Percentiles rank a stretch among this genome's conserved stretches.
Evolutionary conservation across 2,329 filamentous ascomycete species (phyloP).

Genomic region (Aureobasidium mangrovei): DNA sequence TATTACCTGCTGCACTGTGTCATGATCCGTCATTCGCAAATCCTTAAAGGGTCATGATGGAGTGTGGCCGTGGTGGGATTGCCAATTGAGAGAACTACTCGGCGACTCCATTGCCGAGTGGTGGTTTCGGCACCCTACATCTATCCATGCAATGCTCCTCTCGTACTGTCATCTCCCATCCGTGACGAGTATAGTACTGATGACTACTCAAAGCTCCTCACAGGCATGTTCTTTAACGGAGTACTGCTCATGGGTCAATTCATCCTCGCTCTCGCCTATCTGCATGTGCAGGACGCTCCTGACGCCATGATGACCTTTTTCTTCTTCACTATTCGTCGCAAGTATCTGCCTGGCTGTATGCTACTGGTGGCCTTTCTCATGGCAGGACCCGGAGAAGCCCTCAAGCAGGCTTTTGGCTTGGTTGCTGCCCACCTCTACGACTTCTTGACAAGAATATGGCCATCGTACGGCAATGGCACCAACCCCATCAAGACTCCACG

Average conservation of each 20-base stretch:
- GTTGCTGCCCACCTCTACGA: constrained; percentile 83
- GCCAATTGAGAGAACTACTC: constrained; percentile 45
- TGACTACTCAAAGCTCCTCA: constrained; percentile 11
- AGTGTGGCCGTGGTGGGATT: constrained; percentile 45
- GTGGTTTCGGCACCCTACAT: constrained; percentile 62
- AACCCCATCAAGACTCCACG: constrained; percentile 68
- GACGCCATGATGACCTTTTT: constrained; percentile 69
- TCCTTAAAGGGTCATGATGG: constrained; percentile 34
- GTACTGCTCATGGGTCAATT: constrained; percentile 50
- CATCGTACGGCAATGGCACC: constrained; percentile 73
- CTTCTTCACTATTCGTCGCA: constrained; percentile 73
- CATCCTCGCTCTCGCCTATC: constrained; percentile 73
- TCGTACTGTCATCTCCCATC: constrained; percentile 1
- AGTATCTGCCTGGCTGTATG: constrained; percentile 73
- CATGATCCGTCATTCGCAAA: constrained; percentile 44
- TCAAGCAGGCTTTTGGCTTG: constrained; percentile 66
- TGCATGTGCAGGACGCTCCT: constrained; percentile 75
- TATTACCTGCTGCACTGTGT: constrained; percentile 42
- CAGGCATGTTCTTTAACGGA: constrained; percentile 42
- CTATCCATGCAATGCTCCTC: constrained; percentile 11
- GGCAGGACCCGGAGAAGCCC: constrained; percentile 46
- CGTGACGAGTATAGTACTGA: constrained; percentile 12
- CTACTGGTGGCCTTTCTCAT: constrained; percentile 65
- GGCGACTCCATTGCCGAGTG: constrained; percentile 42
- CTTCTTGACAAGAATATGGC: constrained; percentile 81